Percentiles rank a stretch among this genome's conserved stretches.
Conservation (phyloP, 208 protist genomes). For the Herpetomonas samuelpessoai region DNA sequence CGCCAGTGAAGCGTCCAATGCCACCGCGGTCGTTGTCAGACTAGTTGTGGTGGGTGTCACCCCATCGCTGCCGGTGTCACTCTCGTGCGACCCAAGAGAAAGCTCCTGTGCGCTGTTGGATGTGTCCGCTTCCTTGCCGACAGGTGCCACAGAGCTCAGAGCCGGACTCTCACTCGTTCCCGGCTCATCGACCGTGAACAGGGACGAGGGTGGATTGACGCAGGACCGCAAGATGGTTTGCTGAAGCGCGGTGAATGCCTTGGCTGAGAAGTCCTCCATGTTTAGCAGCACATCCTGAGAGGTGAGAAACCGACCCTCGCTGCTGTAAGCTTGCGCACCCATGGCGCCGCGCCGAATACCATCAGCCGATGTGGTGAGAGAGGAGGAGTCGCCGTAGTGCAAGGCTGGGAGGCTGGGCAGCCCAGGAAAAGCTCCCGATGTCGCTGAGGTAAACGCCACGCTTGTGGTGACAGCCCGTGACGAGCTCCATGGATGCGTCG, state of each 20-base stretch:
- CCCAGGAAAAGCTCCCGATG: neutral
- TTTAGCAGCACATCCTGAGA: conserved; percentile 59
- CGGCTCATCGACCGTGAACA: conserved; percentile 3
- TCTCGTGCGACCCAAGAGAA: neutral
- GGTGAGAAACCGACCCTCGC: conserved; percentile 27
- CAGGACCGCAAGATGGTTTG: conserved; percentile 40
- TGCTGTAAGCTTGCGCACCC: neutral
- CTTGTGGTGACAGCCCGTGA: neutral
- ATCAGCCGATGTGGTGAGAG: too few species aligned
- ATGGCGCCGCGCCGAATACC: neutral
- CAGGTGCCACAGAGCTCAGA: too few species aligned
- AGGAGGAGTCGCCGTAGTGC: too few species aligned
- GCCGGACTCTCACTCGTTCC: too few species aligned
- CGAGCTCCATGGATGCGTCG: neutral
- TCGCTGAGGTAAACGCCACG: neutral
- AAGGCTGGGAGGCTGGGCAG: neutral
- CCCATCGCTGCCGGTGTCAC: neutral
- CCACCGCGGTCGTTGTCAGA: neutral
- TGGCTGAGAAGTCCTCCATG: conserved; percentile 67
- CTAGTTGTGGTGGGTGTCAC: neutral
- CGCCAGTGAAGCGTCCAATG: too few species aligned
- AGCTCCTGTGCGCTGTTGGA: neutral
- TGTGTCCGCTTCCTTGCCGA: neutral
- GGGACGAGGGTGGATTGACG: conserved; percentile 15
- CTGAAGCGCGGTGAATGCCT: conserved; percentile 52